phyloP scores from a whole-genome alignment of 2,329 filamentous ascomycete species.

The Mycosphaerella arachidis region DNA sequence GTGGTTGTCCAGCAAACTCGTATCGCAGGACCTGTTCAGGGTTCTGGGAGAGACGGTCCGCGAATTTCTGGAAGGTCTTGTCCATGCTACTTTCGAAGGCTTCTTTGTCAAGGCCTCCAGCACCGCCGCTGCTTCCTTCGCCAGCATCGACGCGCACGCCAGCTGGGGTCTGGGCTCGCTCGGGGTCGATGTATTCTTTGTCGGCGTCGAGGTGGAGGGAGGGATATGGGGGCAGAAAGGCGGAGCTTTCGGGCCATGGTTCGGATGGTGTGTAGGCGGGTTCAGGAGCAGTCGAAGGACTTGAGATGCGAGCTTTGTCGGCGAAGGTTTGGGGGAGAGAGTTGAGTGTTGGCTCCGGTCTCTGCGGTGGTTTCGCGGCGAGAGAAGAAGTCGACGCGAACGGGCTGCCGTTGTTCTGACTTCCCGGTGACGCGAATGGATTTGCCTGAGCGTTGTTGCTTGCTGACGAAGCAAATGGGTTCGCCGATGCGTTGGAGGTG shows the following conservation, averaged over 20 bases:
- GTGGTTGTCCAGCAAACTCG: constrained; percentile 44
- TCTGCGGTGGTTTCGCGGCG: constrained; percentile 43
- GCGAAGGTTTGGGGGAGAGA: constrained; percentile 30
- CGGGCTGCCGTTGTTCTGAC: constrained; percentile 46
- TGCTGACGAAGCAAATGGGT: constrained; percentile 55
- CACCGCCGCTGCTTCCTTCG: constrained; percentile 23
- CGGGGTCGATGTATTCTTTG: constrained; percentile 72
- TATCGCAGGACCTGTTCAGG: constrained; percentile 50
- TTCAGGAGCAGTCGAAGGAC: constrained; percentile 25
- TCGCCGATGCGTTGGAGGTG: constrained; percentile 36
- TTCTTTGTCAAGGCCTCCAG: constrained; percentile 41
- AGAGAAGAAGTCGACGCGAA: constrained; percentile 48
- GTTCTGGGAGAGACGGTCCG: constrained; percentile 48
- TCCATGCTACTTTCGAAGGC: constrained; percentile 48
- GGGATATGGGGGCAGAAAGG: constrained; percentile 68
- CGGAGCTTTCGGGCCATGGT: constrained; percentile 68
- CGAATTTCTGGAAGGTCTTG: constrained; percentile 49
- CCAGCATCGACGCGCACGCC: constrained; percentile 32
- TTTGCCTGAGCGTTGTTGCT: constrained; percentile 43
- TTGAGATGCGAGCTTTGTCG: constrained; percentile 30
- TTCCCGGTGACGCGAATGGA: constrained; percentile 48
- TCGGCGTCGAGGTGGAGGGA: constrained; percentile 80
- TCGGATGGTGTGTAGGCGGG: constrained; percentile 41
- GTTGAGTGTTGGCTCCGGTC: constrained; percentile 15
- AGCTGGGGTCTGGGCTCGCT: constrained; percentile 42